Base-by-base conservation (phyloP, 148 eudicot genomes). In the Pouteria glomerata region DNA sequence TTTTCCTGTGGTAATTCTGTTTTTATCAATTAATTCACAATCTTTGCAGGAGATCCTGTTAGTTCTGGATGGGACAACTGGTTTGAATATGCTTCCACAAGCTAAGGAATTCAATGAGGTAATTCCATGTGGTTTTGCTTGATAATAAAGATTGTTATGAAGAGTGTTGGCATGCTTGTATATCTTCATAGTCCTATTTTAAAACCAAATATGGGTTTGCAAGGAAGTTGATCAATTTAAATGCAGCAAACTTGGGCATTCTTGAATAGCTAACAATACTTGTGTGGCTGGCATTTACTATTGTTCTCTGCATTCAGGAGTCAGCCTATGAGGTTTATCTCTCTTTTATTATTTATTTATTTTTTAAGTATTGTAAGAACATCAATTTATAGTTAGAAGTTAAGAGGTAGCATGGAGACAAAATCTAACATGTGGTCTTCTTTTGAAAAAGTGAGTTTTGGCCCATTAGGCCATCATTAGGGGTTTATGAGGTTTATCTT, bases 71-170 rank as follows among this genome's bases (percentile, higher is more conserved):
- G 99, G 97, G 73, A 95, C 99, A 59, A 95, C 99, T 77, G 99
- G 99, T 62, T 85, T 91, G 77, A 95, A 95, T 83, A 95, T 95
- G 98, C 97, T 95, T 78, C 99, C 99, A 69, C 99, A 95, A 74
- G 99, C 99, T n/a, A 85, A 94, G 80, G 99, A 95, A 80, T 95
- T 94, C 80, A 95, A 95, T 57, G 99, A 95, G 57, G 98, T 95
- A 70, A 80, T 69, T 14, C 74, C 52, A 14, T 50, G 12, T 57
- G 37, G 39, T 21, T 33, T 63, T 39, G 7, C 44, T 39, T 39
- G 30, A 31, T 41, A 51, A n/a, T 42, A 4, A 67, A 21, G 47
- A 33, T 55, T 56, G 27, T 29, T 26, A 29, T 52, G 51, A 39
- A 37, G 21, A 18, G 35, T 60, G n/a, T 45, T 6, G 27, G 12